phyloP scores from a whole-genome alignment of 257 asterid genomes.

The Jacaranda copaia region DNA sequence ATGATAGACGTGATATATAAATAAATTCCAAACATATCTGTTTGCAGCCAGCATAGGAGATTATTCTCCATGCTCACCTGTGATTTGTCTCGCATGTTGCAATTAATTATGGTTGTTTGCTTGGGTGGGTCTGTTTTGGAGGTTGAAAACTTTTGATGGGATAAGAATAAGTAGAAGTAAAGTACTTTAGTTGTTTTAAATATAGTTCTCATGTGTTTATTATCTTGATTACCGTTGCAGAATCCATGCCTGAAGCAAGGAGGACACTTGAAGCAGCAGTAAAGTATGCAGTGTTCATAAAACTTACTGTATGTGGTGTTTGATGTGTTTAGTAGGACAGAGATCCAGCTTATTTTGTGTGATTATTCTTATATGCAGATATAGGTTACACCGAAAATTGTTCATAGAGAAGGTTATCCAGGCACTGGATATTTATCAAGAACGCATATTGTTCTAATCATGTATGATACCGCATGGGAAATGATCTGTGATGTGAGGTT shows the following conservation, averaged over 20 bases:
- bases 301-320: background rate
- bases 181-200: slow-evolving; percentile 8
- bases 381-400: slow-evolving; percentile 79
- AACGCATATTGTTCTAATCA: slow-evolving; percentile 67
- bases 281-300: slow-evolving; percentile 55
- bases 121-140: slow-evolving; percentile 15
- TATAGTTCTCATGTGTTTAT: slow-evolving; percentile 12
- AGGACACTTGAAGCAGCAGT: slow-evolving; percentile 88
- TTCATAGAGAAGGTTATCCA: slow-evolving; percentile 82
- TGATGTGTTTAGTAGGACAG: slow-evolving; percentile 4
- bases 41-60: background rate
- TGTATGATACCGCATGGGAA: slow-evolving; percentile 16
- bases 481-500: slow-evolving; percentile 21
- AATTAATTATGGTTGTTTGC: background rate
- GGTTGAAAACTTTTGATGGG: background rate
- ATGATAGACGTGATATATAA: slow-evolving; percentile 1
- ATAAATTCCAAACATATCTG: background rate
- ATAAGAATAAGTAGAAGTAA: background rate
- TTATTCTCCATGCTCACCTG: slow-evolving; percentile 10
- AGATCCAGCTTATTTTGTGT: slow-evolving; percentile 23
- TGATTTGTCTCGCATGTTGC: slow-evolving; percentile 24
- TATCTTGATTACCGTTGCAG: slow-evolving; percentile 51
- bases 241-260: slow-evolving; percentile 76
- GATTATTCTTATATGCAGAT: slow-evolving; percentile 59
- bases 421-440: slow-evolving; percentile 83